Conservation (phyloP, 2,329 filamentous ascomycete species). For the Ceratocystis harringtonii region DNA sequence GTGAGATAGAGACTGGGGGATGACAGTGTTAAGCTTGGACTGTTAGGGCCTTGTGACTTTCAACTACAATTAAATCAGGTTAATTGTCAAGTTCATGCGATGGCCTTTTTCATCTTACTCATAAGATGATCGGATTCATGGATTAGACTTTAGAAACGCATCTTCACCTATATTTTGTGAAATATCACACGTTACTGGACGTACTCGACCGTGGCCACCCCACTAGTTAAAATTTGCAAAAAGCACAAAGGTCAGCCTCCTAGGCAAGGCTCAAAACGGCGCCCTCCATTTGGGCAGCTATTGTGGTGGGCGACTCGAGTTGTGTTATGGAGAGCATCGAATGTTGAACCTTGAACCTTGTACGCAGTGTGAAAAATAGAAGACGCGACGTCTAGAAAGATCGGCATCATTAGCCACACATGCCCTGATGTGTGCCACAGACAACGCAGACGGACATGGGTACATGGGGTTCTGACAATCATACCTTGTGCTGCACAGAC, state of each 20-base stretch:
- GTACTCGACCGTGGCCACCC: neutral
- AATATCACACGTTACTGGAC: neutral
- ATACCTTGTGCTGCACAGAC: constrained; percentile 5
- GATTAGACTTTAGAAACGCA: neutral
- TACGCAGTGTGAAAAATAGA: neutral
- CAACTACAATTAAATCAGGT: too few relatives aligned
- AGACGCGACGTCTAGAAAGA: constrained; percentile 9
- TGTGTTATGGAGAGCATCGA: neutral
- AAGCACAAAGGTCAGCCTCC: neutral
- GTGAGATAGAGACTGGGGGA: too few relatives aligned
- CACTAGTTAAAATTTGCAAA: neutral
- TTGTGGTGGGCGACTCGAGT: neutral
- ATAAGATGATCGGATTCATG: neutral
- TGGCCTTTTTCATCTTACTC: neutral
- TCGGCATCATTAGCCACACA: constrained; percentile 9
- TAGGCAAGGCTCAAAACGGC: neutral
- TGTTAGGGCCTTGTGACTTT: too few relatives aligned
- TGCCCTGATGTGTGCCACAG: constrained; percentile 6
- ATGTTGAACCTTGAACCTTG: constrained; percentile 9
- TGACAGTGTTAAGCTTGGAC: too few relatives aligned
- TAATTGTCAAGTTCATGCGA: neutral
- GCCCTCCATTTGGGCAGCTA: neutral
- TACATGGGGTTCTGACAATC: constrained; percentile 2
- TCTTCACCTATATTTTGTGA: neutral
- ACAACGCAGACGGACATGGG: constrained; percentile 1